Base-by-base conservation (phyloP, 148 eudicot species). In the Cornus florida region DNA sequence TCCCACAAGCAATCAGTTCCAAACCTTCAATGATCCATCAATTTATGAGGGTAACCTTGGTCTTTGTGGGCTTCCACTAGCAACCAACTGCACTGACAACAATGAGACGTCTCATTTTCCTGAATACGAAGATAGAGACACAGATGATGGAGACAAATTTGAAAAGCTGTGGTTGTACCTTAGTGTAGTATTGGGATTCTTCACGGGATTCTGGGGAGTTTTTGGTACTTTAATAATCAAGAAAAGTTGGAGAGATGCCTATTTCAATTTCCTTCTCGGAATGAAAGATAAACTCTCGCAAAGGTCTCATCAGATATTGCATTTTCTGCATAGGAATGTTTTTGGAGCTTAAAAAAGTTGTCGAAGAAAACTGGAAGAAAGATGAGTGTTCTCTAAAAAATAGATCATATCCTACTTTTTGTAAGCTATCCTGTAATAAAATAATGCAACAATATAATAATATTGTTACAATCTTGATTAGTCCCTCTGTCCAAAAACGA, bases 61-160 rank as follows among this genome's bases (percentile, higher is more conserved):
- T 9, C 80, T 82, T 67, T 77, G 80, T 68, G 84, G 84, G 22
- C 4, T 16, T 60, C 84, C 80, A 11, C 39, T 82, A 13, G 9
- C 60, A 16, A 70, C 32, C 7, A 62, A 48, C 1, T 70, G 79
- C 48, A 6, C 20, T 60, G 65, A 43, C 33, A 23, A 19, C 23
- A 28, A 11, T 39, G 74, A 69, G 14, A 8, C 5, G 5, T 1
- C 11, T 12, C 16, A 57, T 57, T 14, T 20, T 14, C 74, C 74
- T 70, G 28, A n/a, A n/a, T 3, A 1, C 12, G 23, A n/a, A 10
- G 22, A 24, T 41, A 46, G 23, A 8, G 74, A 35, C 1, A 14
- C 7, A 67, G 50, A 69, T 20, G 56, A 70, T 32, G 74, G 70
- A 24, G 80, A 22, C 6, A 24, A 70, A 31, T n/a, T 43, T 12